Base-by-base conservation (phyloP, 2,329 filamentous ascomycete genomes). In the Penicillium italicum region DNA sequence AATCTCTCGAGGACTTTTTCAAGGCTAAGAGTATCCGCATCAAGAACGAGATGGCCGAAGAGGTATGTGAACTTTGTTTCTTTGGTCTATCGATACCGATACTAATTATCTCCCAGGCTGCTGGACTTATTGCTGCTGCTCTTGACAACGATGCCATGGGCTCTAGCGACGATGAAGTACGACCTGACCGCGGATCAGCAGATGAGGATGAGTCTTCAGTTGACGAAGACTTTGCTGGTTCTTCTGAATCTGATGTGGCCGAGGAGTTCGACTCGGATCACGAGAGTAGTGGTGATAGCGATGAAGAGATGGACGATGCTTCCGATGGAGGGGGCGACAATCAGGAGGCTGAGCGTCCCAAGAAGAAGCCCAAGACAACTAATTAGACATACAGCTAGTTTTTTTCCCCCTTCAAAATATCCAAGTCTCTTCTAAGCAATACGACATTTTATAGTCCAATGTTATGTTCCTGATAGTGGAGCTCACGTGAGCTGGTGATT, bases 1-100 rank as follows among this genome's bases (percentile, higher is more conserved):
- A 94, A 76, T 90, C 90, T 7, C 84, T 99, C n/a, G 94, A 99
- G 74, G 87, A 88, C 64, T 99, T 99, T 79, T 97, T 99, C 84
- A 94, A 95, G 76, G 85, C 91, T 65, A 97, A 97, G 81, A 89
- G 88, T 58, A 83, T 99, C 69, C 90, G 93, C 52, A 92, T 95
- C 55, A 97, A 97, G 86, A 99, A 99, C 74, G 94, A 99, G 77
- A 97, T 99, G 79, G 88, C 95, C 59, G 94, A 97, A 72, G 94
- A 99, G 66, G 89, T 90, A 72, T 86, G 89, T 72, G 64, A 54
- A 20, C 33, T 45, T 53, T 31, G 7, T 40, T 40, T 40, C 8
- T n/a, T 11, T 31, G 3, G 3, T 30, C 5, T 20, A 6, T 14
- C 34, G 4, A 14, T 18, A 12, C 6, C 16, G 6, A 18, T 45